Percentiles rank a stretch among this genome's conserved stretches.
Conservation (phyloP, 163 green algal genomes). For the Coccomyxa subellipsoidea region DNA sequence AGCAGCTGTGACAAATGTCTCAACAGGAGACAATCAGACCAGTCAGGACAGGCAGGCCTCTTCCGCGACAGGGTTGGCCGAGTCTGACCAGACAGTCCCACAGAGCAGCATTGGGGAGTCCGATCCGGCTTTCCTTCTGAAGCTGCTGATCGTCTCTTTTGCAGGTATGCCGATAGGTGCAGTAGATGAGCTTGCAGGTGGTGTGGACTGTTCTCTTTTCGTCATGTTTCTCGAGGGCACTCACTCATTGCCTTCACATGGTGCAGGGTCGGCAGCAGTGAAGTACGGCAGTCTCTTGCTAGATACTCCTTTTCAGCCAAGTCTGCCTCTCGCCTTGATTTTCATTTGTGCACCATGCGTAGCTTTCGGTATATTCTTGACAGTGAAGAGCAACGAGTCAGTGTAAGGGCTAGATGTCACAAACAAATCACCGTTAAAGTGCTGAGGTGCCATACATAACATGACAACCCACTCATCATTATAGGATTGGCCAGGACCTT, state of each 20-base stretch:
- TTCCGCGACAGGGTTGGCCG: not conserved
- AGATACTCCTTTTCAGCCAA: conserved; percentile 53
- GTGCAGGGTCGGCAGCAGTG: conserved; percentile 27
- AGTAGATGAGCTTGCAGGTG: not conserved
- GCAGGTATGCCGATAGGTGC: not conserved
- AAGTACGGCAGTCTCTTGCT: conserved; percentile 73
- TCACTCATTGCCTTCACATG: not conserved
- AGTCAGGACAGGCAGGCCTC: not conserved
- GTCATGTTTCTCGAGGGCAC: too few relatives aligned
- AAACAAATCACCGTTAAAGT: not conserved
- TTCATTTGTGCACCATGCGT: conserved; percentile 48
- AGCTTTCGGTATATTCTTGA: conserved; percentile 28
- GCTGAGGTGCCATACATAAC: not conserved
- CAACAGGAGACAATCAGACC: not conserved
- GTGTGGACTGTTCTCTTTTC: too few relatives aligned
- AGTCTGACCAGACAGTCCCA: not conserved
- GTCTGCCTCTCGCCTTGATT: conserved; percentile 29
- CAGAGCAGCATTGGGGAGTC: conserved; percentile 1
- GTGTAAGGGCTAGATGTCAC: not conserved
- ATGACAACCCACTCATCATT: not conserved
- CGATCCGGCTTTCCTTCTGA: not conserved
- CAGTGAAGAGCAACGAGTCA: not conserved
- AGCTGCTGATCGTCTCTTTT: conserved; percentile 4
- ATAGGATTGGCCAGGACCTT: not conserved
- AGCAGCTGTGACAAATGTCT: not conserved